Evolutionary conservation across 495 filamentous ascomycete genomes (phyloP).

Genomic region (Neurospora sp.): DNA sequence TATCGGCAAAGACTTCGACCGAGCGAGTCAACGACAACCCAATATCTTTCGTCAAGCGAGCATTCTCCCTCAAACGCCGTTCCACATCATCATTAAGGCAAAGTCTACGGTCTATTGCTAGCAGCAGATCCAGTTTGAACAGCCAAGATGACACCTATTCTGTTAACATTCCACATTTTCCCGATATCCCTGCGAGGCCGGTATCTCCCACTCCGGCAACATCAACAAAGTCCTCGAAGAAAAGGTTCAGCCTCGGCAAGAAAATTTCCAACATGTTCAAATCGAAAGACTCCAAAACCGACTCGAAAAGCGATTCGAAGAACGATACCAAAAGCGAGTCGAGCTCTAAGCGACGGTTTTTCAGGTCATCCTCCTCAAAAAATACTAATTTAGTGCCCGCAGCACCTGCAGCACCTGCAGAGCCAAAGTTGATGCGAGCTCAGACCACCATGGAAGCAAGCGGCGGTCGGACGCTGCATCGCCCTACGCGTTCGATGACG

Average conservation of each 20-base stretch:
- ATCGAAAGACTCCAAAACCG: background rate
- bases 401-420: background rate
- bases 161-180: constrained; percentile 9
- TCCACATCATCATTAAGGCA: constrained; percentile 8
- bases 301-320: background rate
- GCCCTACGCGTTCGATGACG: background rate
- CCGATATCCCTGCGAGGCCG: constrained; percentile 7
- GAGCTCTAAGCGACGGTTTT: background rate
- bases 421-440: background rate
- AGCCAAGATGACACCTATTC: background rate
- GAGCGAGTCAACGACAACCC: constrained; percentile 3
- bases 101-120: background rate
- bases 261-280: background rate
- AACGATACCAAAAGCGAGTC: background rate
- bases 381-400: background rate
- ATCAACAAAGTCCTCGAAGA: background rate
- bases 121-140: background rate
- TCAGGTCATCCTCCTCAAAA: background rate
- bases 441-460: background rate
- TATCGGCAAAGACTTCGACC: background rate
- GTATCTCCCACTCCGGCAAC: background rate
- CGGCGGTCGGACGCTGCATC: background rate
- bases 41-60: constrained; percentile 5
- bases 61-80: constrained; percentile 12
- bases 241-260: background rate